Evolutionary conservation across 768 basidiomycete genomes (phyloP), one percentile per base, ranked within the genome.

Genomic region (Pleurotus tuoliensis): DNA sequence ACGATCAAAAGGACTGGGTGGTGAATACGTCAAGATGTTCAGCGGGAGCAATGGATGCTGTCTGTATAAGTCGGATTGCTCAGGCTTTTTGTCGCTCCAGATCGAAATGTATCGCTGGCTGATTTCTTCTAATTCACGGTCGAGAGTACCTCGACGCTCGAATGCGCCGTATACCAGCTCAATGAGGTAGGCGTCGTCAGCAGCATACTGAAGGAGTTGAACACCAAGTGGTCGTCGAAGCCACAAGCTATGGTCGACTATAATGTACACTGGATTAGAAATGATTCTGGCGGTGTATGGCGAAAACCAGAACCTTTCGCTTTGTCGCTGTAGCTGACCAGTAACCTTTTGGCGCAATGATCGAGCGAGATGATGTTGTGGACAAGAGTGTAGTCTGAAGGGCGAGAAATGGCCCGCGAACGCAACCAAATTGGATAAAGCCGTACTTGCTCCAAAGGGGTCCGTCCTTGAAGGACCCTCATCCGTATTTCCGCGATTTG

Each of bases 191-290:
- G 39, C 51, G n/a, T 53, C 51, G 51, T 39, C 4, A 20, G 51
- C 39, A 9, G 51, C 51, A 22, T 53, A 53, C 18, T 53, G 20
- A 5, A 40, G 51, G 24, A 20, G 24, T 24, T 41, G 8, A 3
- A 22, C 11, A 39, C 5, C 18, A 12, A 53, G 16, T 27, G 51
- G 51, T 9, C 51, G 51, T 18, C 5, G 18, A 5, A 53, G 39
- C 51, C 51, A 53, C 22, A 18, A 12, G 12, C 51, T 41, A 22
- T 53, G 51, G 37, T 53, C 18, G 18, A 53, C 51, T 53, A 39
- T 25, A 20, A 20, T 15, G 16, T 2, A 5, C 46, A 20, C 20
- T 44, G 12, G 7, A 15, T n/a, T 44, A 44, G n/a, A 20, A n/a
- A 44, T 44, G 43, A 44, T 7, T 13, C n/a, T n/a, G 11, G 13